These are phyloP conservation scores for Penicillium fimorum DNA, from an alignment of 495 filamentous ascomycete genomes.

Conservation along the genomic window DNA sequence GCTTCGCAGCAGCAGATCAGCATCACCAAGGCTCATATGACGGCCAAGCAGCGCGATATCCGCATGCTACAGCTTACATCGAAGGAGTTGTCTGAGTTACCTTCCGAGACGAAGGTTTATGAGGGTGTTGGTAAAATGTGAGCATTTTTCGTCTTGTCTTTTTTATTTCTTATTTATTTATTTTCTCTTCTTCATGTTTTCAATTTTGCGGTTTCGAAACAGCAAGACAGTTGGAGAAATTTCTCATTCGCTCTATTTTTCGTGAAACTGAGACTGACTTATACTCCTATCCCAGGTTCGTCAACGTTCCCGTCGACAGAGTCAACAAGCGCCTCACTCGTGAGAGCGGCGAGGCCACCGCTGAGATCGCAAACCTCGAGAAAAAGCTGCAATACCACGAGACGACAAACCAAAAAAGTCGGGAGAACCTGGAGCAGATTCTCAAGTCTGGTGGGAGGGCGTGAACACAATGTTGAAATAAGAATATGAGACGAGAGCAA, in stretches of 20 bases:
- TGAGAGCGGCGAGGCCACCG: constrained; percentile 73
- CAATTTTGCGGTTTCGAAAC: background rate
- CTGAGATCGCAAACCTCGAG: constrained; percentile 73
- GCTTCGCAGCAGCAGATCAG: constrained; percentile 89
- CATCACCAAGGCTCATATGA: constrained; percentile 81
- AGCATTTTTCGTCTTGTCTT: constrained; percentile 28
- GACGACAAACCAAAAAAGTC: constrained; percentile 90
- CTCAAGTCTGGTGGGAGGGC: constrained; percentile 54
- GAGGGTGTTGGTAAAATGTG: constrained; percentile 98
- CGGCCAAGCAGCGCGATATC: constrained; percentile 81
- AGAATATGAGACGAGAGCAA: background rate
- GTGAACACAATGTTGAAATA: constrained; percentile 17
- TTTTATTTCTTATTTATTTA: background rate
- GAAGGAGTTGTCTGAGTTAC: constrained; percentile 73
- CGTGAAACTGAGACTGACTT: constrained; percentile 1
- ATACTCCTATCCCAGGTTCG: constrained; percentile 63
- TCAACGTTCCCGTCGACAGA: constrained; percentile 65
- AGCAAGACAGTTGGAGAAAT: background rate
- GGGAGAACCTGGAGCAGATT: constrained; percentile 84
- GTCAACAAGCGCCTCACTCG: constrained; percentile 72
- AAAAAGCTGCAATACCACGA: constrained; percentile 95
- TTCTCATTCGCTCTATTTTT: background rate
- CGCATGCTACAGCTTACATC: constrained; percentile 86
- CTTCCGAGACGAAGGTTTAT: constrained; percentile 79
- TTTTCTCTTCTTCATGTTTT: background rate